A percentile compares a stretch with the other conserved stretches of the same genome.
Evolutionary conservation across 1,284 basidiomycete species (phyloP).

Genomic region (Coriolopsis trogii): DNA sequence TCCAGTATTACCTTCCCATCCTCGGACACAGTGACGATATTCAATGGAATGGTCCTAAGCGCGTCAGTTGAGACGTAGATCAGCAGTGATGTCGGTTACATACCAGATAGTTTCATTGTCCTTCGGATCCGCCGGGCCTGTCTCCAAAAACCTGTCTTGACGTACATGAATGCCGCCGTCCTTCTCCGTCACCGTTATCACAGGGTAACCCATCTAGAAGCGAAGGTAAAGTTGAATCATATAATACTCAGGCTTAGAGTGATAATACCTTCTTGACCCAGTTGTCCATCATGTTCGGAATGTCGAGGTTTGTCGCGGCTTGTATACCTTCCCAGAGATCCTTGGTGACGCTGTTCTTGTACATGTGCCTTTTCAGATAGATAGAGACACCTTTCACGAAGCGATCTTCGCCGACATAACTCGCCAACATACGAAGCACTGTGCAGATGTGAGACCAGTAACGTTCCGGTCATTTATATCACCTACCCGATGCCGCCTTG

Average conservation of each 20-base stretch:
- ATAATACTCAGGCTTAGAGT: not conserved
- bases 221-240: not conserved
- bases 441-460: slow-evolving; percentile 6
- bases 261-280: slow-evolving; percentile 82
- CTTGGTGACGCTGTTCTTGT: slow-evolving; percentile 83
- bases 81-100: slow-evolving; percentile 1
- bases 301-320: slow-evolving; percentile 79
- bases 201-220: slow-evolving; percentile 79
- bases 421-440: slow-evolving; percentile 93
- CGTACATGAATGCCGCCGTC: slow-evolving; percentile 72
- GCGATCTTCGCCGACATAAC: slow-evolving; percentile 87
- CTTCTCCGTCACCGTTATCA: slow-evolving; percentile 85
- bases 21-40: slow-evolving; percentile 66
- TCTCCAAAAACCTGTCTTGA: slow-evolving; percentile 94
- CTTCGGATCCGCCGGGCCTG: slow-evolving; percentile 75
- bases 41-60: slow-evolving; percentile 78
- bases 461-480: not conserved
- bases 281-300: slow-evolving; percentile 85
- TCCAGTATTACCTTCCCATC: slow-evolving; percentile 66
- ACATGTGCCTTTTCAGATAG: slow-evolving; percentile 89
- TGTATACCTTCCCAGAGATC: slow-evolving; percentile 93
- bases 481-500: slow-evolving; percentile 79
- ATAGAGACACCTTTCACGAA: slow-evolving; percentile 89
- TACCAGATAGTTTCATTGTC: slow-evolving; percentile 94
- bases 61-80: slow-evolving; percentile 3